Base-by-base conservation (phyloP, 441 rosid species). In the Erysimum pusillum region DNA sequence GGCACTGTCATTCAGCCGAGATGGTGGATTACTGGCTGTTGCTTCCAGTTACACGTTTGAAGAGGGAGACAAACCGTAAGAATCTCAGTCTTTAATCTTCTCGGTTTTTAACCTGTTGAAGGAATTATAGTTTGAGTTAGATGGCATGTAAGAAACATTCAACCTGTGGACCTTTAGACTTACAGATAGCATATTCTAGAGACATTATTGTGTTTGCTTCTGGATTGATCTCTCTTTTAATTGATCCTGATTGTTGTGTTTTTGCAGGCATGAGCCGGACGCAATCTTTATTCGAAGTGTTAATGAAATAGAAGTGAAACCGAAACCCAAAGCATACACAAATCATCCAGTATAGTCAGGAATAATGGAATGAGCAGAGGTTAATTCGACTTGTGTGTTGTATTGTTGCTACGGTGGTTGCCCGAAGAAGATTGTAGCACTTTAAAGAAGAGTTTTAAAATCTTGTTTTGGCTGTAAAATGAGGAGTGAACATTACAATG, bases 11-110 rank as follows among this genome's bases (percentile, higher is more conserved):
- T 95, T 95, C 80, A 95, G 96, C 79, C 84, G 94, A 77, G 98
- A 95, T 74, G 99, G 99, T 14, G 90, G 87, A 22, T 86, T 91
- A 22, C 81, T 93, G 83, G 99, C 97, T 74, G 97, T 95, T 69
- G 99, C 97, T 13, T 95, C 99, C 32, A 93, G 99, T 79, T 95
- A 95, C 78, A 95, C 98, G 17, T 95, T 75, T 35, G 98, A 95
- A 87, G 99, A 95, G 86, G 97, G 98, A 35, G 95, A 87, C 60
- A 95, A 91, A 81, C 85, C 86, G 99, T 95, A 88, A 73, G 88
- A 56, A 31, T 56, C 9, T 7, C 12, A 13, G 6, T 14, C 61
- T 1, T 31, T 66, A 15, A 9, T 31, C 45, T 36, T 73, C 62
- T 39, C 5, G n/a, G 42, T 59, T 35, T 53, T 38, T 45, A 7